These are phyloP conservation scores for Hymenoscyphus fructigenus DNA, from an alignment of 2,329 filamentous ascomycete species.

Conservation along the genomic window DNA sequence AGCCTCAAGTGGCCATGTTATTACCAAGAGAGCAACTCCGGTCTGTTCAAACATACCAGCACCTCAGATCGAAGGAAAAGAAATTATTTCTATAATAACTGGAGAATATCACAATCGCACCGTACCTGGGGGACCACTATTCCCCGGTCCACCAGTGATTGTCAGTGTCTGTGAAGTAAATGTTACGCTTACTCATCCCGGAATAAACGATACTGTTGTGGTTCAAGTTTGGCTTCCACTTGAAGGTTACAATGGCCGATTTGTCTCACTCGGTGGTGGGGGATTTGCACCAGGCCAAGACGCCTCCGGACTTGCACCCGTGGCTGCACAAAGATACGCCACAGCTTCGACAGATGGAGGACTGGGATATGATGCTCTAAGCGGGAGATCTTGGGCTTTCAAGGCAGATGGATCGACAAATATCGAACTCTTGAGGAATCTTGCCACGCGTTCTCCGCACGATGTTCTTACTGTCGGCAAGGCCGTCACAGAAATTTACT, in stretches of 20 bases:
- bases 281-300: slow-evolving; percentile 1
- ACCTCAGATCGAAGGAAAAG: not conserved
- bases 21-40: not conserved
- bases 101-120: not conserved
- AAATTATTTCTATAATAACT: not conserved
- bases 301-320: slow-evolving; percentile 27
- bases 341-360: slow-evolving; percentile 35
- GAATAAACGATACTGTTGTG: slow-evolving; percentile 11
- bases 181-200: slow-evolving; percentile 31
- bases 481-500: slow-evolving; percentile 36
- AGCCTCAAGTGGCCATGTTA: not conserved
- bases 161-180: slow-evolving; percentile 33
- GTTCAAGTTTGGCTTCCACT: slow-evolving; percentile 8
- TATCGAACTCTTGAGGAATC: not conserved
- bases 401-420: not conserved
- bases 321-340: slow-evolving; percentile 33
- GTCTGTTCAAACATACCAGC: not conserved
- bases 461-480: slow-evolving; percentile 40
- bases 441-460: slow-evolving; percentile 31
- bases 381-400: not conserved
- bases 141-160: too few species aligned
- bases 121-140: not conserved
- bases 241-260: not conserved
- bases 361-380: not conserved
- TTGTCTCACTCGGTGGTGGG: not conserved